These are phyloP conservation scores for Peniophora sp. DNA, from an alignment of 1,284 basidiomycete genomes.

Conservation along the genomic window DNA sequence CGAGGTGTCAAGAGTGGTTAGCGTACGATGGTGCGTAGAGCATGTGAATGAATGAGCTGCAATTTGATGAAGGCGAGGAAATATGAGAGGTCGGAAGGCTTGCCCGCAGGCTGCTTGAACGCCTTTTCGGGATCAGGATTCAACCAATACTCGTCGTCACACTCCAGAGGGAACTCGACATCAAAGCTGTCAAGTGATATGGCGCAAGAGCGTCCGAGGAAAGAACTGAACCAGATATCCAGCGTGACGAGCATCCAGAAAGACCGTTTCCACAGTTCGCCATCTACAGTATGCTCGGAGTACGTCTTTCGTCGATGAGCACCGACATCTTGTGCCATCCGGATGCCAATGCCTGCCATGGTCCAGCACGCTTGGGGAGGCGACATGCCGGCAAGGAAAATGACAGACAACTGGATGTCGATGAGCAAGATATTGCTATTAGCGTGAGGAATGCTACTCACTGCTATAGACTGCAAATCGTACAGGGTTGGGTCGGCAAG, in stretches of 20 bases:
- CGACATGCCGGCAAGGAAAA: conserved; percentile 36
- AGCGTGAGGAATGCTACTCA: conserved; percentile 12
- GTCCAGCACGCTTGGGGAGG: conserved; percentile 48
- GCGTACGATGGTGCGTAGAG: conserved; percentile 63
- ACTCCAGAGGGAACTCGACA: conserved; percentile 67
- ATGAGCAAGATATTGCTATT: not conserved
- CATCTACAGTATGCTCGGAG: conserved; percentile 24
- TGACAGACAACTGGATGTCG: conserved; percentile 23
- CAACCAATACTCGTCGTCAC: conserved; percentile 84
- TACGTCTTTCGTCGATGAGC: conserved; percentile 31
- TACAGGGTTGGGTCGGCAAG: conserved; percentile 53
- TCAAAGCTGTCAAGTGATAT: conserved; percentile 82
- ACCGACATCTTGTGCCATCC: conserved; percentile 38
- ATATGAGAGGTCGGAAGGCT: conserved; percentile 51
- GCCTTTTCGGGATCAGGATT: conserved; percentile 33
- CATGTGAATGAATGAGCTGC: conserved; percentile 64
- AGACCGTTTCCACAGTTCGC: conserved; percentile 52
- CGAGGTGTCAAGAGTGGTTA: not conserved
- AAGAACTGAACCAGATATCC: conserved; percentile 57
- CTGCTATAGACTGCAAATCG: conserved; percentile 59
- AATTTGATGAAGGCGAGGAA: conserved; percentile 68
- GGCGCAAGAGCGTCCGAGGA: conserved; percentile 69
- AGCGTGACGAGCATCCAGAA: conserved; percentile 64
- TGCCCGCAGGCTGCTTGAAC: conserved; percentile 58
- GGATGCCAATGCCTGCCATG: conserved; percentile 43